These are phyloP conservation scores for Leccinum ochraceum DNA, from an alignment of 768 basidiomycete species.

Conservation along the genomic window DNA sequence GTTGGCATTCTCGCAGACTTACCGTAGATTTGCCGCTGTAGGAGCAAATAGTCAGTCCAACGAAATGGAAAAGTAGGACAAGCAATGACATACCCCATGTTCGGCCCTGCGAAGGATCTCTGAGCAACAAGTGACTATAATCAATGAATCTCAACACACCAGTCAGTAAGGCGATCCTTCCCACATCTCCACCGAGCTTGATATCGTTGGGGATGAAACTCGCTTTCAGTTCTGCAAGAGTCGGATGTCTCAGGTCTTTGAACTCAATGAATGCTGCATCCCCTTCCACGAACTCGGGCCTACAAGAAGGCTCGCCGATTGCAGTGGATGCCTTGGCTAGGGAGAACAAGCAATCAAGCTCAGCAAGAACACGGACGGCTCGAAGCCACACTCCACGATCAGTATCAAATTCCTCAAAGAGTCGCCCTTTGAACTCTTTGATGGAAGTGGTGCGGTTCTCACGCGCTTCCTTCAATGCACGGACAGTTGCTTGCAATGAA, in stretches of 20 bases:
- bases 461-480: constrained; percentile 88
- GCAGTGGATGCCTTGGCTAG: constrained; percentile 87
- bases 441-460: constrained; percentile 81
- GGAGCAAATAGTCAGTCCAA: neutral
- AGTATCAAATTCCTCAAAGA: constrained; percentile 80
- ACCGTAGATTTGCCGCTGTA: constrained; percentile 77
- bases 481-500: constrained; percentile 67
- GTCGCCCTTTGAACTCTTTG: constrained; percentile 78
- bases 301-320: constrained; percentile 90
- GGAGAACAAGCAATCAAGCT: constrained; percentile 95
- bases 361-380: constrained; percentile 83
- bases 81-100: constrained; percentile 71
- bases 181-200: constrained; percentile 72
- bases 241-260: constrained; percentile 86
- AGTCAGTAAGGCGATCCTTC: constrained; percentile 83
- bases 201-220: constrained; percentile 95
- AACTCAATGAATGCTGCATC: constrained; percentile 86
- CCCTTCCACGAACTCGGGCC: constrained; percentile 84
- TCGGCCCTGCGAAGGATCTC: constrained; percentile 54
- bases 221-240: constrained; percentile 63
- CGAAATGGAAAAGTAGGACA: neutral
- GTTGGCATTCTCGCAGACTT: constrained; percentile 12
- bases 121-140: constrained; percentile 1
- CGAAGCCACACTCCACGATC: constrained; percentile 82
- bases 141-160: constrained; percentile 45